Base-by-base conservation (phyloP, 805 yeast species). In the Priceomyces carsonii region DNA sequence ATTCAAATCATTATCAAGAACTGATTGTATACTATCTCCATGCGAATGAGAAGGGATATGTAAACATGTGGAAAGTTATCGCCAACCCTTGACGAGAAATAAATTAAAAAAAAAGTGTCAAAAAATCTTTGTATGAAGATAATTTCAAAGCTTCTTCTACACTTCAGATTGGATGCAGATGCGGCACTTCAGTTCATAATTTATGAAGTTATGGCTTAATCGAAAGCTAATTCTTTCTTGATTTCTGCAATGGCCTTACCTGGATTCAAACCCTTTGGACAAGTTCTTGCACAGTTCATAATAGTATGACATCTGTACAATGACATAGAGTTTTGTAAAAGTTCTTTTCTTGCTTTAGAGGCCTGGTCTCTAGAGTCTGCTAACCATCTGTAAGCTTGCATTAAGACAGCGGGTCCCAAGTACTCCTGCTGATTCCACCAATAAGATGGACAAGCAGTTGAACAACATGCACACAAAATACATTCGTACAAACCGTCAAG, bases 391-490 rank as follows among this genome's bases (percentile, higher is more conserved):
- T 82, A 93, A 37, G 98, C 97, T 76, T 93, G 99, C 96, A 93
- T 86, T 65, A 93, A 78, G 36, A 93, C 98, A 19, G 99, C 99
- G 17, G 99, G 99, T 39, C 99, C 99, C 53, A 93, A 73, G 70
- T 93, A 93, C 74, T 93, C 95, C 69, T 90, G 95, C 72, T 88
- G 96, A 72, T 93, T 93, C 99, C 99, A 93, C 99, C 99, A 93
- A 78, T 93, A 93, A 3, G 98, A 90, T 36, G 99, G 99, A 74
- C 99, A 93, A 13, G 98, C 82, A 34, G 99, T 93, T 22, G 97
- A 90, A 69, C 99, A 91, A 71, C 99, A 90, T 8, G 99, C 99
- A 73, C 99, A 91, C 60, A 91, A 73, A 55, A 91, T 91, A 75
- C 99, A 91, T 71, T 91, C 98, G 71, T 91, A 91, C 50, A 93